A percentile compares a stretch with the other conserved stretches of the same genome.
These are phyloP conservation scores for Solanum rostratum DNA, from an alignment of 257 asterid species.

Conservation along the genomic window DNA sequence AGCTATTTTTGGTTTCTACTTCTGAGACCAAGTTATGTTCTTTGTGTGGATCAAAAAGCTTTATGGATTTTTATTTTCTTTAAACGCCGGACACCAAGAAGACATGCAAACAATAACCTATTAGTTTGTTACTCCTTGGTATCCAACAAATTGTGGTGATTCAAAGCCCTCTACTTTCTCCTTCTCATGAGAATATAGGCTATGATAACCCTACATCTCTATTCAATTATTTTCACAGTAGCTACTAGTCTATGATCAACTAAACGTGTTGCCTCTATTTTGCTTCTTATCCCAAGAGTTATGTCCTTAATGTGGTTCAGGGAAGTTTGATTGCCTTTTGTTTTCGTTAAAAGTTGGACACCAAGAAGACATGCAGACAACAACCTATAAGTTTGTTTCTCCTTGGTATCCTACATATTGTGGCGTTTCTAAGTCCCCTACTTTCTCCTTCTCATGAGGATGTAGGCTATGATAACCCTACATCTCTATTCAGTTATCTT, in stretches of 20 bases:
- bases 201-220: neutral
- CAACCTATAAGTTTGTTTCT: neutral
- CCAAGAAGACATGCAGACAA: neutral
- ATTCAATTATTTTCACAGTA: neutral
- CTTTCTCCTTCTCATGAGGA: neutral
- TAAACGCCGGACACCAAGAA: neutral
- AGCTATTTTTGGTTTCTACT: neutral
- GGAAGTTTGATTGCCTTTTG: neutral
- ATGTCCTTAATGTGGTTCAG: neutral
- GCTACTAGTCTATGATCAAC: neutral
- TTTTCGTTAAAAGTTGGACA: neutral
- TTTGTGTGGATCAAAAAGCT: neutral
- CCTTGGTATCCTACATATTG: neutral
- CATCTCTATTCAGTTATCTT: neutral
- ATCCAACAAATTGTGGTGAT: neutral
- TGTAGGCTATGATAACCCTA: neutral
- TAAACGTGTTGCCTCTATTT: neutral
- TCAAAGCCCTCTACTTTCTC: neutral
- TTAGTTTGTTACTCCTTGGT: neutral
- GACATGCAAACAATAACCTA: neutral
- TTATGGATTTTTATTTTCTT: neutral
- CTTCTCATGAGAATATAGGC: neutral
- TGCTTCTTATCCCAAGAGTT: neutral
- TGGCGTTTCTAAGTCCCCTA: neutral
- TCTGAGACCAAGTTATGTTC: neutral